Percentiles rank a stretch among this genome's conserved stretches.
phyloP scores from a whole-genome alignment of 2,329 filamentous ascomycete genomes.

The Cercospora zeae-maydis region DNA sequence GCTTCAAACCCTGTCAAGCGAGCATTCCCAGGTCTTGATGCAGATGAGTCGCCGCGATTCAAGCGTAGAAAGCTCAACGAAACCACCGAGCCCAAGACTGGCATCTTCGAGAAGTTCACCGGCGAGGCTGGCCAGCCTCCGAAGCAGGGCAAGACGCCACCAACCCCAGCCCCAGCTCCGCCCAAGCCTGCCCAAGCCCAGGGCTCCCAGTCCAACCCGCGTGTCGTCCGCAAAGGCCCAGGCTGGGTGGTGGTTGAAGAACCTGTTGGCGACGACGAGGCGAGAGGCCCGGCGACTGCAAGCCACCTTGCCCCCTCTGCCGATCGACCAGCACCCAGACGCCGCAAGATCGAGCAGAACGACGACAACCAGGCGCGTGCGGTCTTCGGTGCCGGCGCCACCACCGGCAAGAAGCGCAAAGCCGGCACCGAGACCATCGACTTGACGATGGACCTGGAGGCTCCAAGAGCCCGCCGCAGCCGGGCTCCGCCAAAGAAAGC shows the following conservation, averaged over 20 bases:
- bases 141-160: not conserved
- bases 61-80: too few species aligned
- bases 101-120: not conserved
- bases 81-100: not conserved
- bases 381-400: not conserved
- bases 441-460: constrained; percentile 5
- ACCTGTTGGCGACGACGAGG: not conserved
- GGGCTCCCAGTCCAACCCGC: constrained; percentile 12
- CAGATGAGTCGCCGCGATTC: too few species aligned
- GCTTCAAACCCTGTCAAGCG: too few species aligned
- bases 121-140: not conserved
- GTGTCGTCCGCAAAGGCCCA: constrained; percentile 17
- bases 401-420: not conserved
- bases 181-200: not conserved
- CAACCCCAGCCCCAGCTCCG: not conserved
- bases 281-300: too few species aligned
- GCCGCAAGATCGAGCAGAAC: constrained; percentile 10
- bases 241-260: constrained; percentile 24
- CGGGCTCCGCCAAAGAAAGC: not conserved
- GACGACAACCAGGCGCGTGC: constrained; percentile 4
- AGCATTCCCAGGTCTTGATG: too few species aligned
- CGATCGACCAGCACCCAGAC: not conserved
- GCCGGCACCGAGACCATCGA: not conserved
- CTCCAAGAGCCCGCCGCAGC: not conserved
- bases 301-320: too few species aligned